Conservation (phyloP, 768 basidiomycete genomes). For the Russula emetica region DNA sequence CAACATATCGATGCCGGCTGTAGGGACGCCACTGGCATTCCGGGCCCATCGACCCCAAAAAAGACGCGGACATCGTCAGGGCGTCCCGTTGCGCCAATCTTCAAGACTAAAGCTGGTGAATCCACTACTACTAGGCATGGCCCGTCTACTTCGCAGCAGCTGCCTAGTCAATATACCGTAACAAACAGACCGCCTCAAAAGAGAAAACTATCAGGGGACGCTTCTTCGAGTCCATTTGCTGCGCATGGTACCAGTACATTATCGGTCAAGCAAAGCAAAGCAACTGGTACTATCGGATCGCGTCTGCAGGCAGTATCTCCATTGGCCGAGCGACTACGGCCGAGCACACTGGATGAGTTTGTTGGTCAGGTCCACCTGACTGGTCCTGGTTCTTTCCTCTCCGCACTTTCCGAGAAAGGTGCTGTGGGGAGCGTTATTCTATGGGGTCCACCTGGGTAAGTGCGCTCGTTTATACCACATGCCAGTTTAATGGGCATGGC, state of each 20-base stretch:
- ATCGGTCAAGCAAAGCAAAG: conserved; percentile 11
- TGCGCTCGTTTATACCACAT: neutral
- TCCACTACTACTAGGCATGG: neutral
- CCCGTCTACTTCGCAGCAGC: neutral
- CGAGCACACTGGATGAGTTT: conserved; percentile 60
- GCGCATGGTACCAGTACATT: neutral
- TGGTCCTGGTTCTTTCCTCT: conserved; percentile 53
- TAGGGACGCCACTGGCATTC: conserved; percentile 19
- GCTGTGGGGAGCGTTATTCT: conserved; percentile 58
- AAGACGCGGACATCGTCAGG: conserved; percentile 5
- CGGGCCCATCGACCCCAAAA: conserved; percentile 6
- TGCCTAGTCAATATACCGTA: neutral
- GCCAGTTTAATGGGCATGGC: neutral
- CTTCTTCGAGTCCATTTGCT: neutral
- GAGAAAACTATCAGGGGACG: conserved; percentile 2
- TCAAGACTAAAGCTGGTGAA: neutral
- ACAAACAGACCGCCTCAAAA: conserved; percentile 4
- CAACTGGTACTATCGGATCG: conserved; percentile 9
- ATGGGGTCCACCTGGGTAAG: conserved; percentile 73
- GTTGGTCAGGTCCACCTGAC: conserved; percentile 69
- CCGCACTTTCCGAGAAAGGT: conserved; percentile 47
- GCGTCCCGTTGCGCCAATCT: conserved; percentile 19
- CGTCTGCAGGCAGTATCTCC: conserved; percentile 43
- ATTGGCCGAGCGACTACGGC: conserved; percentile 71
- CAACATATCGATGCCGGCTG: conserved; percentile 22